These are phyloP conservation scores for Sphaerulina populicola DNA, from an alignment of 2,329 filamentous ascomycete genomes.

Conservation along the genomic window DNA sequence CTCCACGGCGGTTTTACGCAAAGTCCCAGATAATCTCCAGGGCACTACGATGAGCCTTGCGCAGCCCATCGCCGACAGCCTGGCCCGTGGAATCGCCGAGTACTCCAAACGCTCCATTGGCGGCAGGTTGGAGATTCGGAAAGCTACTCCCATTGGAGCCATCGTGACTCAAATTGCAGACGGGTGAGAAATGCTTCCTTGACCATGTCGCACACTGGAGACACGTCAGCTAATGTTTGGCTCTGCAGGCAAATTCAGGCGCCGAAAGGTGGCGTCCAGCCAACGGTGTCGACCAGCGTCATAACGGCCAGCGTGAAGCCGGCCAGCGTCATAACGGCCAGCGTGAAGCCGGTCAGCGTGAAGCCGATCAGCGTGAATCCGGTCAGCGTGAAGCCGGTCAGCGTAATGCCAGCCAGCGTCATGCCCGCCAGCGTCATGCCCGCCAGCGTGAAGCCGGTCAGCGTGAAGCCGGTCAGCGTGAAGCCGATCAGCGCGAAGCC, in stretches of 20 bases:
- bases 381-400: no score
- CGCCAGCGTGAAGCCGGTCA: no score
- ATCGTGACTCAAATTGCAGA: neutral
- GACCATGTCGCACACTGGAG: neutral
- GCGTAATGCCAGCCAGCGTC: no score
- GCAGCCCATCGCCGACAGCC: constrained; percentile 9
- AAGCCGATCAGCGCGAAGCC: no score
- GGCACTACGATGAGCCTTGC: constrained; percentile 7
- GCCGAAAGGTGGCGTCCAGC: neutral
- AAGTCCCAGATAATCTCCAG: constrained; percentile 10
- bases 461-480: no score
- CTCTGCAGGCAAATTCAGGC: neutral
- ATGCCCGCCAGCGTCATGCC: no score
- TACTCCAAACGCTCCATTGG: constrained; percentile 1
- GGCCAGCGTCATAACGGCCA: no score
- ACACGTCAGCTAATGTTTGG: neutral
- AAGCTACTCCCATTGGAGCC: neutral
- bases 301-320: no score
- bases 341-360: no score
- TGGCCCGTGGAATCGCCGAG: constrained; percentile 7
- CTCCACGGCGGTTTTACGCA: constrained; percentile 9
- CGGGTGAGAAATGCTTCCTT: neutral
- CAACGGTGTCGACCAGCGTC: neutral
- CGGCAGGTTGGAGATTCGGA: neutral
- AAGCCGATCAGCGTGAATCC: no score